Evolutionary conservation across 2,329 filamentous ascomycete genomes (phyloP).

Genomic region (Amauroascus niger): DNA sequence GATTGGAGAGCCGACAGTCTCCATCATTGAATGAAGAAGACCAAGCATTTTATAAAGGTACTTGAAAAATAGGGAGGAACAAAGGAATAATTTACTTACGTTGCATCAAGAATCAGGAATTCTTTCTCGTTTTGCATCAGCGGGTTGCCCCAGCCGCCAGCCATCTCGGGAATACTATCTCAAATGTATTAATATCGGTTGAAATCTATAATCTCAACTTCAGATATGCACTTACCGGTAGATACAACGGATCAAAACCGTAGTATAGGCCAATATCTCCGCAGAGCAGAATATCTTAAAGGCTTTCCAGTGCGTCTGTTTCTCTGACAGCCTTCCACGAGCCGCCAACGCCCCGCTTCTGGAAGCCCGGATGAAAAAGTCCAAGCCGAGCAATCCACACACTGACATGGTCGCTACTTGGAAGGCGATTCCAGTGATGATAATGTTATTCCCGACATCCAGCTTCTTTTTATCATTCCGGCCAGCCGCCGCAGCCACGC

Average conservation of each 20-base stretch:
- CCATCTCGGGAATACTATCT: constrained; percentile 42
- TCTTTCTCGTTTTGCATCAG: constrained; percentile 41
- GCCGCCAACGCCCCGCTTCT: constrained; percentile 17
- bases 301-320: constrained; percentile 2
- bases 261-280: constrained; percentile 31
- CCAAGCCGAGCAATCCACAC: constrained; percentile 32
- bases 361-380: constrained; percentile 38
- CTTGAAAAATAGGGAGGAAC: background rate
- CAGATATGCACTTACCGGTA: constrained; percentile 29
- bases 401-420: constrained; percentile 45
- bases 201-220: background rate
- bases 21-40: no score
- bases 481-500: constrained; percentile 45
- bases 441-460: constrained; percentile 45
- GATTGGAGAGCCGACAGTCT: background rate
- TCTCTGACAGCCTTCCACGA: background rate
- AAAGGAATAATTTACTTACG: constrained; percentile 29
- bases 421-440: constrained; percentile 49
- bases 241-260: constrained; percentile 36
- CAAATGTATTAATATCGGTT: background rate
- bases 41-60: no score
- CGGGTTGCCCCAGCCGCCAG: constrained; percentile 40
- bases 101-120: constrained; percentile 42
- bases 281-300: constrained; percentile 24
- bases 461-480: constrained; percentile 30